These are phyloP conservation scores for Bertia moriformis DNA, from an alignment of 2,329 filamentous ascomycete genomes.

Conservation along the genomic window DNA sequence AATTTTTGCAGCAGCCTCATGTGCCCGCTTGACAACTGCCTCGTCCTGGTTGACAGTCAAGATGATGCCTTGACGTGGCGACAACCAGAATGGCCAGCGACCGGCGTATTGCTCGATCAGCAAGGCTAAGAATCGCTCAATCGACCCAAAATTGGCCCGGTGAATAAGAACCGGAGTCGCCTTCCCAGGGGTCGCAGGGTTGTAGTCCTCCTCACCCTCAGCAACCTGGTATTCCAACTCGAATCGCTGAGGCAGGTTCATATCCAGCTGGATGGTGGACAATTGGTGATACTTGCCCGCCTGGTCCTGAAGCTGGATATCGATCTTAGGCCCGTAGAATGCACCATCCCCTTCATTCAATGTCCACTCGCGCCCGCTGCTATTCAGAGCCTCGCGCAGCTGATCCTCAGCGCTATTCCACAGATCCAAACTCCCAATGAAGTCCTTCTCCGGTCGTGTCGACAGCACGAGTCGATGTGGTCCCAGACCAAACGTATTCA, in stretches of 20 bases:
- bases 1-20: constrained; percentile 18
- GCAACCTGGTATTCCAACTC: constrained; percentile 29
- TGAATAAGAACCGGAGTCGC: constrained; percentile 35
- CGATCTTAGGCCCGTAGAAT: constrained; percentile 43
- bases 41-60: constrained; percentile 30
- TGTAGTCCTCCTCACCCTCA: neutral
- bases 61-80: constrained; percentile 33
- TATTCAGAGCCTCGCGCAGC: constrained; percentile 16
- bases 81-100: constrained; percentile 39
- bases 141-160: constrained; percentile 36
- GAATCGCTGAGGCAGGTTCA: constrained; percentile 38
- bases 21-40: constrained; percentile 14
- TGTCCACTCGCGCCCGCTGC: constrained; percentile 30
- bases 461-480: constrained; percentile 36
- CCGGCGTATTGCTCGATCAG: constrained; percentile 38
- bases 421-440: constrained; percentile 18
- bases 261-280: constrained; percentile 40
- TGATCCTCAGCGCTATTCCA: neutral
- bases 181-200: constrained; percentile 11
- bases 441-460: constrained; percentile 34
- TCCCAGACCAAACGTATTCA: constrained; percentile 32
- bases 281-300: constrained; percentile 39
- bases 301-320: constrained; percentile 36
- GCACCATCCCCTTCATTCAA: constrained; percentile 37
- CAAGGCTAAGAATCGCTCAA: constrained; percentile 39